phyloP scores from a whole-genome alignment of 2,329 filamentous ascomycete species.

The Hyphodiscus sp. region DNA sequence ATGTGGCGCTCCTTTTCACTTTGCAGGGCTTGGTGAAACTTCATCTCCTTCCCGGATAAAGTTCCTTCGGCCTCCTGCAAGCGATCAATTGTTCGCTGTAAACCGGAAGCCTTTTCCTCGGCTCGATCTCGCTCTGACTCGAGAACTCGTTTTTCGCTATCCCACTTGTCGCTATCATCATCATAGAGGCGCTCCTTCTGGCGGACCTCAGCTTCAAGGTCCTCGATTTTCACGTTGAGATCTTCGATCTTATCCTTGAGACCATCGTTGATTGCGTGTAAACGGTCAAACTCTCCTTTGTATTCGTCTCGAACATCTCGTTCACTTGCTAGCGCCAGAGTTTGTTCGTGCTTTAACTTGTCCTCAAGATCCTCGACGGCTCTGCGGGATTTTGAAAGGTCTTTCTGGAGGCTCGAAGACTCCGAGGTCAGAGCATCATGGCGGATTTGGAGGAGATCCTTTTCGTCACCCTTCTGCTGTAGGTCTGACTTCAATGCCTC shows the following conservation, averaged over 20 bases:
- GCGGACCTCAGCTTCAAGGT: slow-evolving; percentile 52
- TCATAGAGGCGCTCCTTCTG: slow-evolving; percentile 66
- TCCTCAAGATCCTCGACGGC: slow-evolving; percentile 41
- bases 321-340: slow-evolving; percentile 43
- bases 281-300: slow-evolving; percentile 45
- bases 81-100: slow-evolving; percentile 65
- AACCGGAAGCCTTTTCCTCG: slow-evolving; percentile 59
- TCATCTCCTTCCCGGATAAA: slow-evolving; percentile 60
- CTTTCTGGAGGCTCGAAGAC: slow-evolving; percentile 58
- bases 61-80: slow-evolving; percentile 62
- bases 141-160: slow-evolving; percentile 56
- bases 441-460: slow-evolving; percentile 60
- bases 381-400: slow-evolving; percentile 44
- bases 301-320: slow-evolving; percentile 51
- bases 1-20: slow-evolving; percentile 67
- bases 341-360: slow-evolving; percentile 38
- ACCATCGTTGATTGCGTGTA: not conserved
- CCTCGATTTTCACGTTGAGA: slow-evolving; percentile 43
- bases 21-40: slow-evolving; percentile 60
- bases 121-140: slow-evolving; percentile 60
- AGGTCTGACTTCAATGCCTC: slow-evolving; percentile 48
- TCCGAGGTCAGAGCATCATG: slow-evolving; percentile 62
- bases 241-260: not conserved
- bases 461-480: slow-evolving; percentile 54
- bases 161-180: slow-evolving; percentile 67